phyloP scores from a whole-genome alignment of 169 alveolate genomes.

The Babesia bovis region DNA sequence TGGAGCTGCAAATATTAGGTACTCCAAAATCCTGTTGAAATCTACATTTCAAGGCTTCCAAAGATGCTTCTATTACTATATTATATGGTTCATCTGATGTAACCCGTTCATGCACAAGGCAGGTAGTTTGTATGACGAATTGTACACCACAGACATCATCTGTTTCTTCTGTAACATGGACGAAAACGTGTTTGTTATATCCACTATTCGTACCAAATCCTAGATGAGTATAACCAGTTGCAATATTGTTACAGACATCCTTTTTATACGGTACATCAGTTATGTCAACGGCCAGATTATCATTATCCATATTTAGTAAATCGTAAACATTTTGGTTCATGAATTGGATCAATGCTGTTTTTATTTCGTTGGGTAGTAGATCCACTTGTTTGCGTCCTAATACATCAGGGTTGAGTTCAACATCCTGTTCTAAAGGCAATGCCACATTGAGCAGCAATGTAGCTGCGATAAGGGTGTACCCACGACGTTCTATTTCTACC shows the following conservation, averaged over 20 bases:
- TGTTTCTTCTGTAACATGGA: not conserved
- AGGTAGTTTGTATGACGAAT: constrained; percentile 12
- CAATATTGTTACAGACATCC: not conserved
- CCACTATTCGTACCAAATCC: constrained; percentile 2
- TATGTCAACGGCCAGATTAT: constrained; percentile 4
- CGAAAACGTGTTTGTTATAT: constrained; percentile 7
- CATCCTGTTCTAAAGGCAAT: not conserved
- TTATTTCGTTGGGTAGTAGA: constrained; percentile 6
- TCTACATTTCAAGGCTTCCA: constrained; percentile 1
- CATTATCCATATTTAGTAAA: not conserved
- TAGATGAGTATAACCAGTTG: constrained; percentile 3
- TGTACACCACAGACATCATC: constrained; percentile 2
- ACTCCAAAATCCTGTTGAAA: not conserved
- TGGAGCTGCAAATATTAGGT: not conserved
- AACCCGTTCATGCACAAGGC: not conserved
- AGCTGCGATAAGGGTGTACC: constrained; percentile 13
- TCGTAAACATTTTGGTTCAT: not conserved
- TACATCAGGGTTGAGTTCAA: not conserved
- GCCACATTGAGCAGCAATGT: constrained; percentile 12
- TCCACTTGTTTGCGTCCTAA: constrained; percentile 27
- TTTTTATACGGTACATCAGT: not conserved
- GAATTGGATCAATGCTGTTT: not conserved
- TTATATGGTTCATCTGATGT: not conserved
- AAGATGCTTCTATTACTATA: constrained; percentile 1
- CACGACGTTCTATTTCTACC: constrained; percentile 33